Conservation (phyloP, 2,329 filamentous ascomycete species). For the Pyrenophora seminiperda region DNA sequence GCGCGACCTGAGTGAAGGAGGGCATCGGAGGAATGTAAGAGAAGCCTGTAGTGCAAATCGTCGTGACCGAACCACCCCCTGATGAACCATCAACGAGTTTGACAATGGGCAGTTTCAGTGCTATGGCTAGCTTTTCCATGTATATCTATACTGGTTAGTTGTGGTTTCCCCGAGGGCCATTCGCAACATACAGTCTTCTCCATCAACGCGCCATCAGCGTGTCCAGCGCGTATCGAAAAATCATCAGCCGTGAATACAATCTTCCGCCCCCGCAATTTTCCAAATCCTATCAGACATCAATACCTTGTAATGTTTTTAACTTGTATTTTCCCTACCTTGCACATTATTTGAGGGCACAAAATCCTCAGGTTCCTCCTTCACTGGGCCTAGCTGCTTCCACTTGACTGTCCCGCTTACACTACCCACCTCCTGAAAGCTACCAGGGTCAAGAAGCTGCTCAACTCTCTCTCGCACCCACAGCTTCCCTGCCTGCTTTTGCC, state of each 20-base stretch:
- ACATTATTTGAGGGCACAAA: conserved; percentile 68
- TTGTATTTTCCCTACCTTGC: conserved; percentile 49
- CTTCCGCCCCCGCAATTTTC: conserved; percentile 58
- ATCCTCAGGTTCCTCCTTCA: conserved; percentile 54
- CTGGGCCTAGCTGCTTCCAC: conserved; percentile 58
- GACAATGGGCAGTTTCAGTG: conserved; percentile 63
- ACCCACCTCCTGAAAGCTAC: conserved; percentile 64
- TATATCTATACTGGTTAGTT: conserved; percentile 52
- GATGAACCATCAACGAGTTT: conserved; percentile 69
- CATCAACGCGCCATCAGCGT: conserved; percentile 65
- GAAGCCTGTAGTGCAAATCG: conserved; percentile 60
- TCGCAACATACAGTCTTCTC: conserved; percentile 56
- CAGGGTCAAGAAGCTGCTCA: conserved; percentile 61
- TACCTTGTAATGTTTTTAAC: background rate
- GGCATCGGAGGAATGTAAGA: conserved; percentile 65
- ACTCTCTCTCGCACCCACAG: conserved; percentile 69
- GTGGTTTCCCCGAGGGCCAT: background rate
- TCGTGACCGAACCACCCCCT: conserved; percentile 66
- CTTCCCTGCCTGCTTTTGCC: conserved; percentile 68
- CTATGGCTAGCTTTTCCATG: conserved; percentile 65
- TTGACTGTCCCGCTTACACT: conserved; percentile 63
- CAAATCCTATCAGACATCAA: conserved; percentile 48
- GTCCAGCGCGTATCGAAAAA: conserved; percentile 66
- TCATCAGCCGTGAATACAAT: conserved; percentile 68
- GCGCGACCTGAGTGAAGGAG: conserved; percentile 58